Evolutionary conservation across 2,329 filamentous ascomycete species (phyloP).

Genomic region (Colletotrichum tamarilloi): DNA sequence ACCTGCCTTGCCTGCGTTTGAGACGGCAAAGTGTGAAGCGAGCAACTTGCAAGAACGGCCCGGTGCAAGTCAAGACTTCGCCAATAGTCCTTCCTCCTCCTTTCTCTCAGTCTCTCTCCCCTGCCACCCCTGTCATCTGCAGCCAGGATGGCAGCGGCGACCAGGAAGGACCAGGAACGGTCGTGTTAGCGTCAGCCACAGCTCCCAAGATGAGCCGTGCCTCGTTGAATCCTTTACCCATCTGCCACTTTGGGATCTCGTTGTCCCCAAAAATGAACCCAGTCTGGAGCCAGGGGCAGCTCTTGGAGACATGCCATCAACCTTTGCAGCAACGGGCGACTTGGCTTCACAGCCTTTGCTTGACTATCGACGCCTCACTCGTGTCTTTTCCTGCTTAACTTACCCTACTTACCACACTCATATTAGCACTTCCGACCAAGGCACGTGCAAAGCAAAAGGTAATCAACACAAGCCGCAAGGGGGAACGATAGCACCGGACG

Average conservation of each 20-base stretch:
- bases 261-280: conserved; percentile 14
- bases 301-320: background rate
- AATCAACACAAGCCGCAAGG: too few species aligned
- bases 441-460: too few species aligned
- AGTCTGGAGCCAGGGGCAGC: conserved; percentile 19
- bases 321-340: background rate
- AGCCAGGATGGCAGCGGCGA: background rate
- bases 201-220: conserved; percentile 13
- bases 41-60: background rate
- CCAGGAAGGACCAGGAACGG: conserved; percentile 4
- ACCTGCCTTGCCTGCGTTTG: background rate
- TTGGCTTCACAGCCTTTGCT: background rate
- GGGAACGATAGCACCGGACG: background rate
- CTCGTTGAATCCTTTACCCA: background rate
- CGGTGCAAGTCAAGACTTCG: background rate
- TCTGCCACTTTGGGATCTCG: conserved; percentile 11
- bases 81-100: background rate
- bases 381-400: background rate
- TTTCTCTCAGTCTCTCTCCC: background rate
- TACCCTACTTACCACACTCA: background rate
- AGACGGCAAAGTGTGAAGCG: conserved; percentile 4
- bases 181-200: conserved; percentile 16
- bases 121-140: background rate
- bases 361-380: background rate
- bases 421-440: background rate